Conservation (phyloP, 2,329 filamentous ascomycete species). For the Fusarium devonianum region DNA sequence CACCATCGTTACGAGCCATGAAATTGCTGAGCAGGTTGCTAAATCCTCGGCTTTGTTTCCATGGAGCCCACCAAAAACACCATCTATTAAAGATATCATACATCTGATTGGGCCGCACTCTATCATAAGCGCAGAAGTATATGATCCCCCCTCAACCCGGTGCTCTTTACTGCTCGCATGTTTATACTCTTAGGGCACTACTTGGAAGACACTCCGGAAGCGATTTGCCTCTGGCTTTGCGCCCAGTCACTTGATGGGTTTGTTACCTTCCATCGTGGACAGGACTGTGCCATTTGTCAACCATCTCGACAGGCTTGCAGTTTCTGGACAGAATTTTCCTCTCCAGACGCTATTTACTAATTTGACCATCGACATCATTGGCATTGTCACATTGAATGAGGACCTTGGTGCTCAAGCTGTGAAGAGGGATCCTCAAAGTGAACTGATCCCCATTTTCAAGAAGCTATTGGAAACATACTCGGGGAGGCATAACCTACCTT, state of each 20-base stretch:
- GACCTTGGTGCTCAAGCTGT: background rate
- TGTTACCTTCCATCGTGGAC: background rate
- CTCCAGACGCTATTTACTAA: background rate
- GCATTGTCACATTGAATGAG: background rate
- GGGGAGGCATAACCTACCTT: background rate
- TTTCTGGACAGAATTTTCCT: background rate
- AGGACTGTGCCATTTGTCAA: background rate
- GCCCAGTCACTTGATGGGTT: background rate
- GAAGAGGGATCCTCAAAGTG: background rate
- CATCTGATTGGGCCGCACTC: background rate
- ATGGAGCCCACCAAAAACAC: background rate
- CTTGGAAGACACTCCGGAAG: background rate
- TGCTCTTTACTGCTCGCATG: background rate
- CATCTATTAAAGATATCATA: constrained; percentile 1
- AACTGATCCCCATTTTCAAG: background rate
- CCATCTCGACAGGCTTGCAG: background rate
- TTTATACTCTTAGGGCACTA: background rate
- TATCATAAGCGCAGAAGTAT: background rate
- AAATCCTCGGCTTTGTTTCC: background rate
- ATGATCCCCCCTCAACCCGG: background rate
- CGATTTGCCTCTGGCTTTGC: background rate
- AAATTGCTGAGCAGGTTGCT: background rate
- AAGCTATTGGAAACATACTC: background rate
- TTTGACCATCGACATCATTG: background rate
- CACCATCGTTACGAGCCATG: constrained; percentile 43